A percentile compares a stretch with the other conserved stretches of the same genome.
Evolutionary conservation across 2,329 filamentous ascomycete genomes (phyloP).

Genomic region (Pyricularia grisea): DNA sequence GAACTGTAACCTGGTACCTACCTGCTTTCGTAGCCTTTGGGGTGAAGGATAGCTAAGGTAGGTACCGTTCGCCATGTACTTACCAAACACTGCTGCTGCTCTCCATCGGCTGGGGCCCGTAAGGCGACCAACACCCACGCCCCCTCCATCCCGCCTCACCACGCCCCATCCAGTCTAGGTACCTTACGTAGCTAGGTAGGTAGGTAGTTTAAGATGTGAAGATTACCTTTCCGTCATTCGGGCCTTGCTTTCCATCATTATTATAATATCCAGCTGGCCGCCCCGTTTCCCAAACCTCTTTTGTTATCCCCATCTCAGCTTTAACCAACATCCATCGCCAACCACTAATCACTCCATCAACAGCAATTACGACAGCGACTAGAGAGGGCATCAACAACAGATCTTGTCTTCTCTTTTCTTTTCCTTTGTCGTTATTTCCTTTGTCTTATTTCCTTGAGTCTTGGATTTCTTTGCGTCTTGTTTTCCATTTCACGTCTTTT

Average conservation of each 20-base stretch:
- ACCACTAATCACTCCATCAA: background rate
- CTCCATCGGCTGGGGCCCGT: background rate
- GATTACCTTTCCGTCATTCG: background rate
- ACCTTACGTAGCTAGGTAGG: no score
- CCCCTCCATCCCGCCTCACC: background rate
- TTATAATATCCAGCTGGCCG: background rate
- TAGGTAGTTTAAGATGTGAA: background rate
- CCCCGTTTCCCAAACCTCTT: background rate
- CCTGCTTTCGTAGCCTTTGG: no score
- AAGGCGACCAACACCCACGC: background rate
- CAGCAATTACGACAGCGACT: background rate
- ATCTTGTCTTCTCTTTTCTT: background rate
- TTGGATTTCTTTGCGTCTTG: background rate
- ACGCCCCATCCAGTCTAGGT: background rate
- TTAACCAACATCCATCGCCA: background rate
- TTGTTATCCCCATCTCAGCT: background rate
- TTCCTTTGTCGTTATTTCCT: background rate
- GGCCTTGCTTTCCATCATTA: background rate
- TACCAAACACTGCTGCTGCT: background rate
- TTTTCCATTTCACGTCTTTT: background rate
- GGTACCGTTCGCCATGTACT: background rate
- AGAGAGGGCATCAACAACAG: background rate
- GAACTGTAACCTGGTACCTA: background rate
- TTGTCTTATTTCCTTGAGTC: conserved; percentile 1
- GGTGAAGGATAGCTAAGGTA: background rate